Base-by-base conservation (phyloP, 768 basidiomycete genomes). In the Guyanaporus albipodus region DNA sequence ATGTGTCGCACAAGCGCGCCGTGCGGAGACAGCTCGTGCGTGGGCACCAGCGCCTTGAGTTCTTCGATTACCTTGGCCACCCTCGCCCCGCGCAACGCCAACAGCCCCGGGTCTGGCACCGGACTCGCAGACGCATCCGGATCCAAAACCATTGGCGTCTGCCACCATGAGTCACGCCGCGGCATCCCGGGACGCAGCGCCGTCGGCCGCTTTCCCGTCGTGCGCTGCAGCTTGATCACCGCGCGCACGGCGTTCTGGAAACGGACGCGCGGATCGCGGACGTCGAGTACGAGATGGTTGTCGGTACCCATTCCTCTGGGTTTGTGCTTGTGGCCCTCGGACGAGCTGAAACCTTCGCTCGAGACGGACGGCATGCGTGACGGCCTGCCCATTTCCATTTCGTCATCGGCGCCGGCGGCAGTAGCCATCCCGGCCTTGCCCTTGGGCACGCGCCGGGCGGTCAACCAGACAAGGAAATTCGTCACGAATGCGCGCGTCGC, bases 1-100 rank as follows among this genome's bases (percentile, higher is more conserved):
- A 80, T 48, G 42, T 79, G 76, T n/a, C 77, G 58, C 28, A 79
- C 78, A 22, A 78, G 69, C 9, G 77, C 78, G 19, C 61, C 59
- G 41, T 79, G 77, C 4, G 70, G 67, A 18, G 56, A 59, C 7
- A 75, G 47, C 36, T 70, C 71, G 45, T 77, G 70, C 7, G 63
- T 61, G 33, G 66, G 48, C 26, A 61, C 56, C 42, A 79, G 59
- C 38, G 47, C 59, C 53, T 67, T 70, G 29, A 79, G 57, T 38
- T 68, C 68, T 10, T 74, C 70, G 12, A 73, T 62, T 26, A 72
- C 59, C 15, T 60, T 54, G 17, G 70, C 55, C 21, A 77, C 62
- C 19, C 77, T 63, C 28, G 69, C 64, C 21, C 61, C 64, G 29
- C 72, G 67, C 52, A 72, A 51, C 15, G 67, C 63, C 18, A 19